These are phyloP conservation scores for Gaeumannomyces tritici DNA, from an alignment of 2,329 filamentous ascomycete genomes.

Conservation along the genomic window DNA sequence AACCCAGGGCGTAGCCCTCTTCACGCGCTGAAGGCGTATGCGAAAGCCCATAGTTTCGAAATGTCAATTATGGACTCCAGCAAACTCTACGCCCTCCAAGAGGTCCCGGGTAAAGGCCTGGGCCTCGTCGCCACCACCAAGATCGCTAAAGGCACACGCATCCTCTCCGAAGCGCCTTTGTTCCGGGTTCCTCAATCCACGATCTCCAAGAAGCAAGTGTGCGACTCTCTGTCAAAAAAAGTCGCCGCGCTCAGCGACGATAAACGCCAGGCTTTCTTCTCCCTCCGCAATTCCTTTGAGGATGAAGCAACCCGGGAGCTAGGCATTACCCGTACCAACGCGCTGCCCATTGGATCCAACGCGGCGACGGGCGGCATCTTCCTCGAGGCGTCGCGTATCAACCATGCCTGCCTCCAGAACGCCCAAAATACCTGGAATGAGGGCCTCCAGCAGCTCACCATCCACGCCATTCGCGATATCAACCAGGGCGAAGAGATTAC, in stretches of 20 bases:
- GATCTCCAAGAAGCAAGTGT: not conserved
- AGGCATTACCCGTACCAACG: constrained; percentile 5
- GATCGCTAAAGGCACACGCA: constrained; percentile 8
- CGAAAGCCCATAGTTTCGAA: too few species aligned
- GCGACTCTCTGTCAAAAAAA: not conserved
- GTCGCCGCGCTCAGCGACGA: not conserved
- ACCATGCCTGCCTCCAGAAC: constrained; percentile 18
- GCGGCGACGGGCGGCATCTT: constrained; percentile 10
- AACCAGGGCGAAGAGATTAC: constrained; percentile 15
- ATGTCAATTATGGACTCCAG: not conserved
- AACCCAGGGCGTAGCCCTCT: too few species aligned
- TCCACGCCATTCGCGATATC: constrained; percentile 16
- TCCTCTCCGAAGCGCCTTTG: constrained; percentile 6
- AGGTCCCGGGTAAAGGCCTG: constrained; percentile 4
- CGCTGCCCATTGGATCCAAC: constrained; percentile 2
- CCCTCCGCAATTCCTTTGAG: constrained; percentile 1
- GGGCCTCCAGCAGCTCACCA: constrained; percentile 8
- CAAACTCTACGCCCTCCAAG: not conserved
- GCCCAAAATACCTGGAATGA: constrained; percentile 16
- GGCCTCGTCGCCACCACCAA: constrained; percentile 6
- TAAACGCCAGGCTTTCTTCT: constrained; percentile 5
- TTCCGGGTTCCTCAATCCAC: not conserved
- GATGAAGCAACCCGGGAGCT: not conserved
- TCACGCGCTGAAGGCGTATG: too few species aligned
- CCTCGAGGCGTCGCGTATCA: constrained; percentile 14